These are phyloP conservation scores for Saraca asoca DNA, from an alignment of 331 rosid genomes.

Conservation along the genomic window DNA sequence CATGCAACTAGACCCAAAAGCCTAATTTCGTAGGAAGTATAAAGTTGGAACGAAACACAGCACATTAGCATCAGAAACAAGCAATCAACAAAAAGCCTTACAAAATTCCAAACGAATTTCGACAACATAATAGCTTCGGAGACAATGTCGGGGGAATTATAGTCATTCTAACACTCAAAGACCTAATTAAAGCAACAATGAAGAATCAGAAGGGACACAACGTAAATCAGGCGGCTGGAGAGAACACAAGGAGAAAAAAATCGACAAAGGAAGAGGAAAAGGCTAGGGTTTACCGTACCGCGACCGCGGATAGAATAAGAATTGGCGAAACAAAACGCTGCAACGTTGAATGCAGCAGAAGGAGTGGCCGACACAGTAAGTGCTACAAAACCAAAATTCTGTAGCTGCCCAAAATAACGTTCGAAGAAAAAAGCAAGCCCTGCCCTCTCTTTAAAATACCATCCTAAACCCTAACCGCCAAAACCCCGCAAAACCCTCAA, in stretches of 20 bases:
- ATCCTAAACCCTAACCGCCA: no score
- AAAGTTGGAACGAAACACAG: neutral
- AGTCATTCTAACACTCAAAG: constrained; percentile 12
- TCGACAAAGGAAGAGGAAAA: neutral
- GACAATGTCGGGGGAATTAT: constrained; percentile 26
- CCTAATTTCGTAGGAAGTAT: neutral
- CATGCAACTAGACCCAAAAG: constrained; percentile 21
- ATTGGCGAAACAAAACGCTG: no score
- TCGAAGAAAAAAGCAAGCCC: no score
- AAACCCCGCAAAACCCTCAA: no score
- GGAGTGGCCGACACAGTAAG: no score
- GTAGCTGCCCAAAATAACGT: no score
- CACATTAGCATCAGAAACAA: constrained; percentile 17
- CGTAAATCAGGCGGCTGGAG: neutral
- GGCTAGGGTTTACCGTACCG: constrained; percentile 17
- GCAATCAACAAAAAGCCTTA: constrained; percentile 15
- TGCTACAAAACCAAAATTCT: no score
- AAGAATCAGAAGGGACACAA: neutral
- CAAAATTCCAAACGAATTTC: neutral
- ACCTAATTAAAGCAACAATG: constrained; percentile 26
- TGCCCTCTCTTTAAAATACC: no score
- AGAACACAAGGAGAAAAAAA: no score
- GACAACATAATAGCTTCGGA: neutral
- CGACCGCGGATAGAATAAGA: neutral
- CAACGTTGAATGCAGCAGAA: no score